Percentiles rank a stretch among this genome's conserved stretches.
Evolutionary conservation across 2,329 filamentous ascomycete genomes (phyloP).

Genomic region (Volutella citrinella): DNA sequence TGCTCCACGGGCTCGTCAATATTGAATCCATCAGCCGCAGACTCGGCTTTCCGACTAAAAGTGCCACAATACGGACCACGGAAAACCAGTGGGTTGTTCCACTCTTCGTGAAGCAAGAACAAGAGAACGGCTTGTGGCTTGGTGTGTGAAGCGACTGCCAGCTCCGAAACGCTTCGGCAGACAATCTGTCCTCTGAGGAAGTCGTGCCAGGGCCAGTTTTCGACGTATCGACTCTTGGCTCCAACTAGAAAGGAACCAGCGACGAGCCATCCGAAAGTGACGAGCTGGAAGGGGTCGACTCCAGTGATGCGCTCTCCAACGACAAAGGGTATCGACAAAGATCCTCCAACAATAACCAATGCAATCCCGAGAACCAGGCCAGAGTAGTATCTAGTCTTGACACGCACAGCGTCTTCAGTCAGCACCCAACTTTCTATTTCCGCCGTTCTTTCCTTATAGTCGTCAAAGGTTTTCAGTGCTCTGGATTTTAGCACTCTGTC

Average conservation of each 20-base stretch:
- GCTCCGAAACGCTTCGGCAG: neutral
- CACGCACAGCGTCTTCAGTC: no score
- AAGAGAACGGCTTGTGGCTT: constrained; percentile 1
- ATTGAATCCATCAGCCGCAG: no score
- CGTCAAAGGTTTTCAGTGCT: no score
- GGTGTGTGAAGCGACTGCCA: neutral
- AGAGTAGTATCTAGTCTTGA: constrained; percentile 1
- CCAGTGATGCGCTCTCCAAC: neutral
- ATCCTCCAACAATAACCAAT: constrained; percentile 1
- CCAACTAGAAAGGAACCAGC: neutral
- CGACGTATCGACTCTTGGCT: constrained; percentile 1
- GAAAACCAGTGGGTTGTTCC: neutral
- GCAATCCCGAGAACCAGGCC: neutral
- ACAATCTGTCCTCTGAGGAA: constrained; percentile 2
- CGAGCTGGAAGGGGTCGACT: constrained; percentile 1
- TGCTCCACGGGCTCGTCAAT: no score
- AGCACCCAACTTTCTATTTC: no score
- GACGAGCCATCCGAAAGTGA: constrained; percentile 1
- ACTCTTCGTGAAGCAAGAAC: constrained; percentile 1
- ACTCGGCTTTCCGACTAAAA: no score
- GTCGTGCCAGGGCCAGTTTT: constrained; percentile 2
- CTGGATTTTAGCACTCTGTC: no score
- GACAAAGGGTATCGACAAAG: neutral
- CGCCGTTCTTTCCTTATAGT: no score
- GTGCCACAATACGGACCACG: no score